Conservation (phyloP, 2,329 filamentous ascomycete genomes). For the Tetracladium maxilliforme region DNA sequence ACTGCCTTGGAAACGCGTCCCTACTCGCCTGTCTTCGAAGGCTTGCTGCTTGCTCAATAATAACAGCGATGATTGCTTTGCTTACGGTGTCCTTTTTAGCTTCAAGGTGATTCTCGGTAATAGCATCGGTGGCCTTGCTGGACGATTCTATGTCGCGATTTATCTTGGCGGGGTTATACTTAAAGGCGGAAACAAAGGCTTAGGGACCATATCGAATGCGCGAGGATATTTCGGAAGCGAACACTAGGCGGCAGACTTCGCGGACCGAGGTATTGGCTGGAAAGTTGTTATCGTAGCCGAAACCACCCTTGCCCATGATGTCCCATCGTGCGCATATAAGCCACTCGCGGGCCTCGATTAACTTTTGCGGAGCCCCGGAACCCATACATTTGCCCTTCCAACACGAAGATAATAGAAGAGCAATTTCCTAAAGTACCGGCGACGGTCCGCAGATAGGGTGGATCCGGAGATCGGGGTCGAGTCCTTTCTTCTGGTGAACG, state of each 20-base stretch:
- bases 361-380: constrained; percentile 12
- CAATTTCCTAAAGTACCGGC: constrained; percentile 24
- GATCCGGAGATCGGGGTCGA: constrained; percentile 21
- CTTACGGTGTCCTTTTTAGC: too few relatives aligned
- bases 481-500: constrained; percentile 21
- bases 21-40: too few relatives aligned
- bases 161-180: constrained; percentile 20
- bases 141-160: constrained; percentile 19
- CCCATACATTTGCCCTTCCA: constrained; percentile 16
- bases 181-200: constrained; percentile 18
- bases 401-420: constrained; percentile 21
- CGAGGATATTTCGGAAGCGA: constrained; percentile 18
- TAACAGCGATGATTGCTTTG: too few relatives aligned
- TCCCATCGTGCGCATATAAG: constrained; percentile 26
- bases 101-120: too few relatives aligned
- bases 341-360: constrained; percentile 23
- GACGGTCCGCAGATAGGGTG: constrained; percentile 20
- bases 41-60: too few relatives aligned
- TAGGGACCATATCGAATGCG: constrained; percentile 20
- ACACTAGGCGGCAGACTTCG: constrained; percentile 22
- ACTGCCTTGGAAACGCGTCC: too few relatives aligned
- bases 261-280: constrained; percentile 20
- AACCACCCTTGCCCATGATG: constrained; percentile 24
- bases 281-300: constrained; percentile 23
- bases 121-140: constrained; percentile 19